Base-by-base conservation (phyloP, 192 early-diverging fungal species). In the Backusella morwellensis region DNA sequence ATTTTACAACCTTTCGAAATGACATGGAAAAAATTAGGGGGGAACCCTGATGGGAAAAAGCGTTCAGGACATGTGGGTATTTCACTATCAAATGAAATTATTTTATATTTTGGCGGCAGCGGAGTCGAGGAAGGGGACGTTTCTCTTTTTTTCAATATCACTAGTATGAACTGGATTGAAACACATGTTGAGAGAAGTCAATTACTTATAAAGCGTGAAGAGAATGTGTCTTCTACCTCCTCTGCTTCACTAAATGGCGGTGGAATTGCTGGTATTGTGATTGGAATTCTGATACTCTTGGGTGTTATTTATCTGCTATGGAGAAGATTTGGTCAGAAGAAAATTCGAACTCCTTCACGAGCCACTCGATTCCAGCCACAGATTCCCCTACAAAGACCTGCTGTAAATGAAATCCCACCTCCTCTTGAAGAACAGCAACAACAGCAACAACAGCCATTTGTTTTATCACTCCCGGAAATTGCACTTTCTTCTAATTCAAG, bases 91-190 rank as follows among this genome's bases (percentile, higher is more conserved):
- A 36, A 41, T 12, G 68, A 70, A 3, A 70, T 12, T 2, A 5
- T 26, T 26, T 70, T 70, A n/a, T 70, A 70, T 70, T 70, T 41
- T 38, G 68, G 68, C 14, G 68, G 68, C 26, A 12, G 23, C 9
- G 36, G 36, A 26, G 36, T n/a, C 21, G n/a, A 41, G n/a, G 38
- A 17, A 40, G 38, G 8, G 19, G 68, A 17, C 3, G 19, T 50
- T 50, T 35, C 68, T 40, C 21, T 41, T 12, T 70, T 40, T 41
- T 36, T 70, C 6, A 36, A 70, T 41, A 12, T 41, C 3, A 41
- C 68, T 12, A 70, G 21, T 21, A 70, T 70, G 68, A 23, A 36
- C 1, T 70, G 68, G 68, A 41, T 70, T 70, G 35, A 70, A 41
- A n/a, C 38, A 12, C 4, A 26, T 23, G 21, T 1, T 9, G n/a